Percentiles rank a stretch among this genome's conserved stretches.
phyloP scores from a whole-genome alignment of 495 filamentous ascomycete genomes.

The Xylaria acuta region DNA sequence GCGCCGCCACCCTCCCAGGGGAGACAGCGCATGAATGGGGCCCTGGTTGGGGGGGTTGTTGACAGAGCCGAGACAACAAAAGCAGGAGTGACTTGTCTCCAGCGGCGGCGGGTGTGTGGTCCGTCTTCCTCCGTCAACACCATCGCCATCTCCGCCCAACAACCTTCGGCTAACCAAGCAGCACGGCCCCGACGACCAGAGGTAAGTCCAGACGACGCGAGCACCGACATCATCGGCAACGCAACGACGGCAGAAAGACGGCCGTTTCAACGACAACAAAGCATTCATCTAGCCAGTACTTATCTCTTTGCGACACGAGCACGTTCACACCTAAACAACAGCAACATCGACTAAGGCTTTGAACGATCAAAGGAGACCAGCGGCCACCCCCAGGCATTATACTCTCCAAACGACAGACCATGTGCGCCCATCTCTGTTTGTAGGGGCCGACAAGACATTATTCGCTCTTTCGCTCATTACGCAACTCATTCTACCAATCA shows the following conservation, averaged over 20 bases:
- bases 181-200: background rate
- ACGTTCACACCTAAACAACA: conserved; percentile 22
- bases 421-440: conserved; percentile 16
- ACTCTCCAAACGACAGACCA: conserved; percentile 10
- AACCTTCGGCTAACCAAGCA: conserved; percentile 19
- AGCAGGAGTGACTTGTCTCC: conserved; percentile 18
- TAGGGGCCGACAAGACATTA: conserved; percentile 18
- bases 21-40: conserved; percentile 38
- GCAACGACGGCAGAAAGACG: conserved; percentile 19
- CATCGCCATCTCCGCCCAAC: conserved; percentile 13
- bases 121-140: conserved; percentile 26
- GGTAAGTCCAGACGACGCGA: conserved; percentile 24
- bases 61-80: conserved; percentile 28
- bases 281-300: conserved; percentile 22
- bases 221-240: background rate
- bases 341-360: conserved; percentile 19
- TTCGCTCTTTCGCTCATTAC: conserved; percentile 14
- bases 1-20: conserved; percentile 31
- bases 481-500: background rate
- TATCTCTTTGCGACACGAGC: conserved; percentile 7
- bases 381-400: background rate
- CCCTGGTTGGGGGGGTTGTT: conserved; percentile 26
- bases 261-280: conserved; percentile 32
- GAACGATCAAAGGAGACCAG: conserved; percentile 2
- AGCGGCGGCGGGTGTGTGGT: conserved; percentile 22